phyloP scores from a whole-genome alignment of 108 stramenopile genomes.

The Cyclotella kingstonii region DNA sequence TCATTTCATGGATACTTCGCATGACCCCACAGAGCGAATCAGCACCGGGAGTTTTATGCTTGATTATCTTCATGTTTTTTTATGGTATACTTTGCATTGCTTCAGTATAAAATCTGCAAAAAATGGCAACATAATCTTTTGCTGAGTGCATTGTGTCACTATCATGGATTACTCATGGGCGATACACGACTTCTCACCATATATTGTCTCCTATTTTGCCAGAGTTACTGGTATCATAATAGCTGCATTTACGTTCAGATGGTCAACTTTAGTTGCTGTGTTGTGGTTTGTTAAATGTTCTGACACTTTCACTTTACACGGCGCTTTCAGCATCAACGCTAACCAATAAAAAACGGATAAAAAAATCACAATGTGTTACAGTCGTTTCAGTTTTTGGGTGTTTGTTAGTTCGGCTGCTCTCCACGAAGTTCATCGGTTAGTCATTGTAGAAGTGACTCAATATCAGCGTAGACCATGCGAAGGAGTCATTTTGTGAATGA shows the following conservation, averaged over 20 bases:
- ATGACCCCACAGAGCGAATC: constrained; percentile 9
- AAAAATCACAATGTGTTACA: constrained; percentile 2
- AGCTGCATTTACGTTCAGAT: constrained; percentile 6
- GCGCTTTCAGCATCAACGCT: constrained; percentile 2
- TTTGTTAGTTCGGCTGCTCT: too few species aligned
- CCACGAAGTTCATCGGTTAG: too few species aligned
- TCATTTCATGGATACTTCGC: constrained; percentile 7
- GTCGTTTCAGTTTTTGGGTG: constrained; percentile 2
- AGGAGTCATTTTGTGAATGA: too few species aligned
- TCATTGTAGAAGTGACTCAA: too few species aligned
- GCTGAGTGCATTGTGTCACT: constrained; percentile 1
- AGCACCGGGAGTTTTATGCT: constrained; percentile 12
- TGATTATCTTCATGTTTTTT: constrained; percentile 8
- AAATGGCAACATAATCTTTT: constrained; percentile 7
- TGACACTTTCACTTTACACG: constrained; percentile 17
- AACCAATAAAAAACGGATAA: constrained; percentile 1
- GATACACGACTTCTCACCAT: constrained; percentile 4
- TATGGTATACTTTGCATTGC: constrained; percentile 1
- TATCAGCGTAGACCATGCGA: too few species aligned
- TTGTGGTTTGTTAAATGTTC: constrained; percentile 9
- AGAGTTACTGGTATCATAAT: constrained; percentile 6
- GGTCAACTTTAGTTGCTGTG: constrained; percentile 14
- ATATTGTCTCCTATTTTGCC: constrained; percentile 1
- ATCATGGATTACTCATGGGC: constrained; percentile 9
- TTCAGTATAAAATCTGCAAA: constrained; percentile 11